A percentile compares a stretch with the other conserved stretches of the same genome.
phyloP scores from a whole-genome alignment of 805 yeast species.

The Metschnikowia koreensis region DNA sequence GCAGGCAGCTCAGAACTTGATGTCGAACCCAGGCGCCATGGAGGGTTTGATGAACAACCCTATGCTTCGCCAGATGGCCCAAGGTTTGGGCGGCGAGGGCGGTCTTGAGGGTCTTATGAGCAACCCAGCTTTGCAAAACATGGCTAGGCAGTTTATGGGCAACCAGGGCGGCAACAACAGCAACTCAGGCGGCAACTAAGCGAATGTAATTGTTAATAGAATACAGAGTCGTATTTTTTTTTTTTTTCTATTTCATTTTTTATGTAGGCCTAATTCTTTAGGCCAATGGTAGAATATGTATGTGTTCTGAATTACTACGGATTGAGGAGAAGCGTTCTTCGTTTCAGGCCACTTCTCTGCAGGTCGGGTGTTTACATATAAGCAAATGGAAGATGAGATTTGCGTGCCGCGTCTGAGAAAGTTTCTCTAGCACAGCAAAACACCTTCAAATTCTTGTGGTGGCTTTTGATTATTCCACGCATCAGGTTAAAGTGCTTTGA shows the following conservation, averaged over 20 bases:
- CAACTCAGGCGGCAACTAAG: conserved; percentile 1
- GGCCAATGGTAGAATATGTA: too few species aligned
- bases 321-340: not conserved
- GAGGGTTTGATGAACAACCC: conserved; percentile 77
- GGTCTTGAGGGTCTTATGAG: conserved; percentile 66
- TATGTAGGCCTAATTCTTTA: not conserved
- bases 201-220: too few species aligned
- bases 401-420: too few species aligned
- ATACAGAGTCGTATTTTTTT: too few species aligned
- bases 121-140: conserved; percentile 64
- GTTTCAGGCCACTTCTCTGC: not conserved
- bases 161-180: conserved; percentile 24
- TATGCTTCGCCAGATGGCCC: conserved; percentile 79
- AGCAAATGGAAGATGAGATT: not conserved
- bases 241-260: too few species aligned
- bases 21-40: conserved; percentile 82
- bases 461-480: too few species aligned
- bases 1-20: conserved; percentile 85
- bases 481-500: too few species aligned
- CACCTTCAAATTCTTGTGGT: too few species aligned
- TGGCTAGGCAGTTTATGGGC: conserved; percentile 73
- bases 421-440: too few species aligned
- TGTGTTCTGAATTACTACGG: too few species aligned
- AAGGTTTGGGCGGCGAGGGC: conserved; percentile 59
- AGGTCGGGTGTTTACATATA: conserved; percentile 9